Base-by-base conservation (phyloP, 176 grass and related monocot species). In the Rhynchospora breviuscula region DNA sequence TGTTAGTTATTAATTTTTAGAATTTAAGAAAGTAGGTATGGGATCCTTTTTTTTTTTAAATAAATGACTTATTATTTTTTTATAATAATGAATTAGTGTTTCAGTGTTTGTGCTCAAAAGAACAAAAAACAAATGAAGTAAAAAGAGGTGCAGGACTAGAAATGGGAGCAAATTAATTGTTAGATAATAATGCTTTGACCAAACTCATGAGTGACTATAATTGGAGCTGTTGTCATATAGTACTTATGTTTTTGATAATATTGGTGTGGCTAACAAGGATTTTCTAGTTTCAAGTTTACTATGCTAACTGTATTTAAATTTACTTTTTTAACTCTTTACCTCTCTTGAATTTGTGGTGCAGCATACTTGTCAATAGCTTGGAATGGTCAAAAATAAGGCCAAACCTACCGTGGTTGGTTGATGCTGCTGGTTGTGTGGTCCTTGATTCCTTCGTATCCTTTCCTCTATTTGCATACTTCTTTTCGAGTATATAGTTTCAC, bases 361-460 rank as follows among this genome's bases (percentile, higher is more conserved):
- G 97, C 85, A 99, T 99, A 53, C 89, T 96, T 81, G 93, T 99
- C 43, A 92, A 93, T 86, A 96, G 97, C 79, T 60, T 92, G 85
- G 93, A 93, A 14, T 99, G 97, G 97, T 82, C 85, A 68, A 92
- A 82, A 76, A 88, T 99, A 25, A 79, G 54, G 58, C 97, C 93
- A 63, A 99, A 99, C 88, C 89, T 99, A 22, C 93, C 97, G 0
- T 99, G 97, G 93, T 77, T 99, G 71, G 97, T 93, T 70, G 97
- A 96, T 87, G 93, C 93, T 71, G 96, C 86, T 85, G 97, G 93
- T 88, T 99, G 97, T 87, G 89, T 93, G 78, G 53, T 96, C 54
- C 77, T 99, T 9, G 97, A 99, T 89, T 84, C 67, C 82, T 93
- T 93, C 49, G 93, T 99, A 99, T 99, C 97, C 97, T 99, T 91